These are phyloP conservation scores for Saccharomyces jurei DNA, from an alignment of 805 yeast genomes.

Conservation along the genomic window DNA sequence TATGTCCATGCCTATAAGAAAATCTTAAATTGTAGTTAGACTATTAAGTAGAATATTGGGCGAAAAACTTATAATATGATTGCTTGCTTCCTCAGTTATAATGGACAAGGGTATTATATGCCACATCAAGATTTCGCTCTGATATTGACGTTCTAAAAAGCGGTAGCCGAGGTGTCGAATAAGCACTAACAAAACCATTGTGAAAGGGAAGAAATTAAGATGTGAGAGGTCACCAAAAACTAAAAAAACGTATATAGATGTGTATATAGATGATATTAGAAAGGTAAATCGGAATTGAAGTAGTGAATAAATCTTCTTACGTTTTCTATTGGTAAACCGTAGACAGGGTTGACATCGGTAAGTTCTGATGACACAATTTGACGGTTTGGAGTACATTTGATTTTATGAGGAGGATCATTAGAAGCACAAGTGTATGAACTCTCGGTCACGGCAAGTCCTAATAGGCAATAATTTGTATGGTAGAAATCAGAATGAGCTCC, in stretches of 20 bases:
- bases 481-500: constrained; percentile 73
- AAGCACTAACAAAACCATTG: background rate
- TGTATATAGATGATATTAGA: background rate
- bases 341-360: constrained; percentile 44
- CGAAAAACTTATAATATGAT: background rate
- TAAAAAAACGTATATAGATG: background rate
- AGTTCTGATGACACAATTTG: constrained; percentile 6
- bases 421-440: constrained; percentile 6
- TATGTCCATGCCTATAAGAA: constrained; percentile 1
- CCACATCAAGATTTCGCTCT: background rate
- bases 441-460: constrained; percentile 49
- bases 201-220: background rate
- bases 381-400: constrained; percentile 1
- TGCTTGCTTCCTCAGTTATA: background rate
- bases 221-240: background rate
- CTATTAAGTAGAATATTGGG: background rate
- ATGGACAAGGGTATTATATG: background rate
- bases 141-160: background rate
- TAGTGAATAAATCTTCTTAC: constrained; percentile 30
- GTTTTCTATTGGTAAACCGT: constrained; percentile 44
- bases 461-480: constrained; percentile 78
- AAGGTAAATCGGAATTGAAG: constrained; percentile 5
- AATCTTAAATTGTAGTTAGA: background rate
- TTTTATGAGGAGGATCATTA: background rate
- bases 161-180: background rate